phyloP scores from a whole-genome alignment of 164 flowering plant species.

The Chimonanthus praecox region DNA sequence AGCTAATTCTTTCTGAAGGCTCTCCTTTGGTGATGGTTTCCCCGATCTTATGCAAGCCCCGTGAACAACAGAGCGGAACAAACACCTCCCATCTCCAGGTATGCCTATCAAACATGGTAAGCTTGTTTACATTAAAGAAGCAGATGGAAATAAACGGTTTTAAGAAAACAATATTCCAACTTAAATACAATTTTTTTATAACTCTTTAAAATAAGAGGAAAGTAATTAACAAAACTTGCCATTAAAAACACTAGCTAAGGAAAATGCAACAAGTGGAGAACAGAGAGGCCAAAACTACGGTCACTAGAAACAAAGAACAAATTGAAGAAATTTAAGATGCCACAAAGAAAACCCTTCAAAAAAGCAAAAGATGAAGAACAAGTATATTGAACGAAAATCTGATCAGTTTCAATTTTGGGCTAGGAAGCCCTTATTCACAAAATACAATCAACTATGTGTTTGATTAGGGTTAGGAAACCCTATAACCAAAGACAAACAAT shows the following conservation, averaged over 20 bases:
- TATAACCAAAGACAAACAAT: no score
- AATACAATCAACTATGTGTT: no score
- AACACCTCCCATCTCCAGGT: conserved; percentile 98
- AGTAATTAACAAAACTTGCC: background rate
- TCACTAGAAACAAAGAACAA: background rate
- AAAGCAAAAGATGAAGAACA: no score
- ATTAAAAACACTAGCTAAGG: background rate
- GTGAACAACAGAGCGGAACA: conserved; percentile 93
- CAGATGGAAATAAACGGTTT: background rate
- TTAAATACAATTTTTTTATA: no score
- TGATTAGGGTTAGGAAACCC: no score
- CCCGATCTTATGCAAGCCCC: conserved; percentile 83
- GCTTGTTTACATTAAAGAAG: conserved; percentile 7
- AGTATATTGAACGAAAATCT: no score
- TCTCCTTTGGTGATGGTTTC: conserved; percentile 63
- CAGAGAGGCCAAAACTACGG: background rate
- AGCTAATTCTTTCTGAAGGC: conserved; percentile 66
- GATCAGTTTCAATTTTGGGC: no score
- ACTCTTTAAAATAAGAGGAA: background rate
- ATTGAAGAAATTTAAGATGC: no score
- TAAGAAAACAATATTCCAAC: background rate
- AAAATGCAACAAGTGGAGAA: background rate
- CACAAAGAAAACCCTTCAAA: no score
- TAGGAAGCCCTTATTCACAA: no score
- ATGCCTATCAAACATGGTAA: conserved; percentile 48